Evolutionary conservation across 108 stramenopile species (phyloP).

Genomic region (Pseudonitzschia pungens): DNA sequence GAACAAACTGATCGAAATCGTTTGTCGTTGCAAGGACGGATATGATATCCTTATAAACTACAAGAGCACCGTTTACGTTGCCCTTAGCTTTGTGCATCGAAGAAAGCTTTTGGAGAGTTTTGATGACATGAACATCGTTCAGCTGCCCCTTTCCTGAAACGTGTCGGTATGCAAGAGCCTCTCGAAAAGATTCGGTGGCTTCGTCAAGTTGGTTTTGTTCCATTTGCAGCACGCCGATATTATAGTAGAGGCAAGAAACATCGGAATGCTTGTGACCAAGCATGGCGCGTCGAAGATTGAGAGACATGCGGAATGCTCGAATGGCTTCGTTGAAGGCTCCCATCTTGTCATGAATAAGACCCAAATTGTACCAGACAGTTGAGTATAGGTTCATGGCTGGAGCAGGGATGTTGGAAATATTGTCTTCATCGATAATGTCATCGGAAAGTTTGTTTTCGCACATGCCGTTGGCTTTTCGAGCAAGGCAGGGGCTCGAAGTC

Average conservation of each 20-base stretch:
- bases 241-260: slow-evolving; percentile 54
- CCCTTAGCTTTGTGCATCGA: slow-evolving; percentile 43
- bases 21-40: slow-evolving; percentile 22
- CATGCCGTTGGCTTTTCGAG: not conserved
- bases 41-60: slow-evolving; percentile 30
- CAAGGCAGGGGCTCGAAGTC: not conserved
- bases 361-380: slow-evolving; percentile 61
- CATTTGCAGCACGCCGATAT: slow-evolving; percentile 56
- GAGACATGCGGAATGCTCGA: slow-evolving; percentile 43
- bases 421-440: not conserved
- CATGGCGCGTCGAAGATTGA: slow-evolving; percentile 41
- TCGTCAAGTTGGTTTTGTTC: slow-evolving; percentile 46
- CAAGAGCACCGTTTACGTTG: slow-evolving; percentile 37
- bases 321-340: slow-evolving; percentile 45
- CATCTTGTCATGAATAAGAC: slow-evolving; percentile 51
- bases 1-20: slow-evolving; percentile 28
- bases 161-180: slow-evolving; percentile 43
- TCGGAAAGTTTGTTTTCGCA: not conserved
- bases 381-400: slow-evolving; percentile 46
- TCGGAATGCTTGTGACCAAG: slow-evolving; percentile 50
- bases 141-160: slow-evolving; percentile 35
- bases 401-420: slow-evolving; percentile 5
- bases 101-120: slow-evolving; percentile 43
- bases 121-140: slow-evolving; percentile 43
- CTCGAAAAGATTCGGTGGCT: slow-evolving; percentile 44